Evolutionary conservation across 1,284 basidiomycete genomes (phyloP).

Genomic region (Pyrrhoderma lamaoense): DNA sequence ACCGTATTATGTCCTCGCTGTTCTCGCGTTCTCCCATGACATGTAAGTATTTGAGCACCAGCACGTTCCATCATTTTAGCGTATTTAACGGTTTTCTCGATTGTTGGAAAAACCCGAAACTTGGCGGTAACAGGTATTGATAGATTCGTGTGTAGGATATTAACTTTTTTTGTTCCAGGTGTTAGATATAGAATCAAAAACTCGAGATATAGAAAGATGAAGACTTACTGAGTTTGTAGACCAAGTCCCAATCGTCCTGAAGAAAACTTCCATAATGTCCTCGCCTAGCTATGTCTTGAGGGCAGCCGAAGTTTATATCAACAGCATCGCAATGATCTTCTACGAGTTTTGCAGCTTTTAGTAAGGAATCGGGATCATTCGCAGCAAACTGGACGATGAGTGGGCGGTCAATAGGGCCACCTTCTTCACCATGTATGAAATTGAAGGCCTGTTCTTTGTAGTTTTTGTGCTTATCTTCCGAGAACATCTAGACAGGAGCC

Average conservation of each 20-base stretch:
- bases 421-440: slow-evolving; percentile 14
- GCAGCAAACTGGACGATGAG: slow-evolving; percentile 93
- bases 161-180: slow-evolving; percentile 46
- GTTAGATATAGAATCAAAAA: slow-evolving; percentile 2
- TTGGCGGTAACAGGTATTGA: slow-evolving; percentile 92
- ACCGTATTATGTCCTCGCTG: slow-evolving; percentile 82
- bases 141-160: slow-evolving; percentile 77
- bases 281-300: slow-evolving; percentile 87
- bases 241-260: slow-evolving; percentile 91
- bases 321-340: slow-evolving; percentile 82
- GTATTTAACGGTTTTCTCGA: slow-evolving; percentile 87
- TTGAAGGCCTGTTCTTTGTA: slow-evolving; percentile 17
- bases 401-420: slow-evolving; percentile 63
- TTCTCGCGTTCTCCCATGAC: slow-evolving; percentile 87
- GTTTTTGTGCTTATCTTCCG: slow-evolving; percentile 9
- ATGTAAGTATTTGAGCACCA: slow-evolving; percentile 92
- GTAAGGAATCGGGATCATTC: slow-evolving; percentile 77
- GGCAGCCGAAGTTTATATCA: slow-evolving; percentile 94
- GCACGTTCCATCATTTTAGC: slow-evolving; percentile 93
- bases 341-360: slow-evolving; percentile 68
- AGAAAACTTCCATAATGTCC: slow-evolving; percentile 89
- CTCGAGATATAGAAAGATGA: background rate
- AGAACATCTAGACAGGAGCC: slow-evolving; percentile 16
- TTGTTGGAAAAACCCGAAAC: slow-evolving; percentile 83
- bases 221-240: slow-evolving; percentile 69